A percentile compares a stretch with the other conserved stretches of the same genome.
phyloP scores from a whole-genome alignment of 2,329 filamentous ascomycete species.

The Fusarium tricinctum region DNA sequence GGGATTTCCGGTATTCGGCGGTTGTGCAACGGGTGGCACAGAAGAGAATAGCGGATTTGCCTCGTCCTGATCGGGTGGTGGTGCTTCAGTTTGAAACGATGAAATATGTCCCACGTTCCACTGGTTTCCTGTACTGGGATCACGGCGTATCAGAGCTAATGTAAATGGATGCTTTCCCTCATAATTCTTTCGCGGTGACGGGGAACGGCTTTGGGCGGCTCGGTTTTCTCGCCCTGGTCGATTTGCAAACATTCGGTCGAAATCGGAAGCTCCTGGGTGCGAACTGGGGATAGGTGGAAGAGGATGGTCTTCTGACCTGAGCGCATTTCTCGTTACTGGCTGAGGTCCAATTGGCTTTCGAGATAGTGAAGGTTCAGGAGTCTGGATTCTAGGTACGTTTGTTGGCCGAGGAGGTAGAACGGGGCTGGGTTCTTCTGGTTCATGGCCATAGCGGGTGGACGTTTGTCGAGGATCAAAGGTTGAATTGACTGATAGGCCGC shows the following conservation, averaged over 20 bases:
- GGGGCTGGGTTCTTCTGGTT: slow-evolving; percentile 25
- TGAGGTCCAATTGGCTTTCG: slow-evolving; percentile 52
- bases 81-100: slow-evolving; percentile 63
- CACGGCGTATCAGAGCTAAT: slow-evolving; percentile 78
- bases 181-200: slow-evolving; percentile 56
- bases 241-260: slow-evolving; percentile 28
- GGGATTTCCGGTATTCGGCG: slow-evolving; percentile 49
- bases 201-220: slow-evolving; percentile 47
- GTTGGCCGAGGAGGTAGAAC: slow-evolving; percentile 31
- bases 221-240: slow-evolving; percentile 8
- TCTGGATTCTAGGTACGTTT: slow-evolving; percentile 28
- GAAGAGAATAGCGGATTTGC: slow-evolving; percentile 44
- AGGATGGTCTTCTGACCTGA: slow-evolving; percentile 14
- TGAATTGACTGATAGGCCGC: slow-evolving; percentile 44
- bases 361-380: slow-evolving; percentile 38
- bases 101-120: slow-evolving; percentile 81
- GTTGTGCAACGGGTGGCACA: slow-evolving; percentile 42
- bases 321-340: slow-evolving; percentile 28
- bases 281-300: slow-evolving; percentile 27
- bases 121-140: slow-evolving; percentile 76
- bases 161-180: slow-evolving; percentile 62
- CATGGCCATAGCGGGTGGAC: slow-evolving; percentile 25
- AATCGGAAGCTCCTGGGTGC: slow-evolving; percentile 20
- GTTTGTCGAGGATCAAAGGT: slow-evolving; percentile 31
- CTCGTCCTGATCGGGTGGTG: slow-evolving; percentile 44